Evolutionary conservation across 495 filamentous ascomycete species (phyloP), one percentile per base, ranked within the genome.

Genomic region (Cudoniella acicularis): DNA sequence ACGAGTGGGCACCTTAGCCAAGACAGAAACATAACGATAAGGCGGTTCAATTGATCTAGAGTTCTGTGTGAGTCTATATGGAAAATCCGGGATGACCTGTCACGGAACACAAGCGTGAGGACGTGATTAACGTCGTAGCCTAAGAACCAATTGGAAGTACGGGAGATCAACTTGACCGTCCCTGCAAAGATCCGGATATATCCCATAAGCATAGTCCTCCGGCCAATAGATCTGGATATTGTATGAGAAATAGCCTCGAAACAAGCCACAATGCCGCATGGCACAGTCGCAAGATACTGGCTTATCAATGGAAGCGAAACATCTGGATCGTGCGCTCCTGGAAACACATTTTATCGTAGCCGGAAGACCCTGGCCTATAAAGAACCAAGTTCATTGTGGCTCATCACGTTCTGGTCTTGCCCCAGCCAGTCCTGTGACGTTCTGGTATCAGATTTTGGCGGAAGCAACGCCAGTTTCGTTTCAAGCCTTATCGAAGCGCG

Each of bases 381-480:
- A n/a, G n/a, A n/a, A n/a, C n/a, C n/a, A n/a, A n/a, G n/a, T n/a
- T n/a, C n/a, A n/a, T n/a, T n/a, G 30, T 36, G 30, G 13, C 30
- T 36, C 30, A 6, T 36, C 30, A 36, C 30, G 30, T 36, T 36
- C 30, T 13, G 30, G 30, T 4, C 30, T 36, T 36, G 13, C 30
- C 30, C 30, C 13, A 36, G 30, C 30, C 30, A 36, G 30, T 36
- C 30, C 30, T 36, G 30, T 36, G 30, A 36, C 30, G 30, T 36
- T 36, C 30, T 36, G 30, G 30, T 36, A 36, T 36, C 30, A 36
- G 13, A 36, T 36, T 36, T 36, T 36, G 30, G 30, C 30, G 30
- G 30, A 36, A 36, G 30, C 30, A 36, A 36, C 30, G 47, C 47
- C 3, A 49, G 47, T 49, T 49, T 49, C 13, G 47, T 49, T 49